A percentile compares a stretch with the other conserved stretches of the same genome.
Evolutionary conservation across 1,284 basidiomycete species (phyloP).

Genomic region (Rhodotorula mucilaginosa): DNA sequence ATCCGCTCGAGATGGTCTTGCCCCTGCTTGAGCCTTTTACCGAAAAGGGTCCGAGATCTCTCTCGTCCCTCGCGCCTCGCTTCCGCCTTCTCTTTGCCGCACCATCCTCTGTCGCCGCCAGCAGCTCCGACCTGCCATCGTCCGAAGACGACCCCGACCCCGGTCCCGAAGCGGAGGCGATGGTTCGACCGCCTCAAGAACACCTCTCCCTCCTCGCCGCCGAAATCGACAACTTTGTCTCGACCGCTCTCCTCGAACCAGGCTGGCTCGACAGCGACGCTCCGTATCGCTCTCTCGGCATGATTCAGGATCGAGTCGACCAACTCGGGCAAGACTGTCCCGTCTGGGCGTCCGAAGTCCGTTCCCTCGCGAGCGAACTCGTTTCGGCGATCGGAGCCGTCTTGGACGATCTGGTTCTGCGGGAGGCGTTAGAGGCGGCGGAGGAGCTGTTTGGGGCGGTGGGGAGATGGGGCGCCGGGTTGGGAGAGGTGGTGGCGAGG

Average conservation of each 20-base stretch:
- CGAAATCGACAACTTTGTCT: not conserved
- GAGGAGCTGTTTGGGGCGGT: not conserved
- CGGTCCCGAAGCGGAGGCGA: too few relatives aligned
- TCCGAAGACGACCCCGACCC: too few relatives aligned
- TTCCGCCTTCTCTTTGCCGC: not conserved
- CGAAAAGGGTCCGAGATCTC: slow-evolving; percentile 14
- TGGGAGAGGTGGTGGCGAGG: not conserved
- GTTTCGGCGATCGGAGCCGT: not conserved
- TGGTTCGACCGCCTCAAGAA: not conserved
- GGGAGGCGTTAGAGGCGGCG: not conserved
- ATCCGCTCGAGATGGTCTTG: slow-evolving; percentile 4
- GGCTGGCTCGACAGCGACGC: not conserved
- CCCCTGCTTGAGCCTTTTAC: slow-evolving; percentile 30
- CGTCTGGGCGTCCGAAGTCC: not conserved
- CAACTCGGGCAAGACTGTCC: not conserved
- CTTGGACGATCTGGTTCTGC: slow-evolving; percentile 15
- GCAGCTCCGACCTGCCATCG: too few relatives aligned
- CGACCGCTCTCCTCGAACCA: not conserved
- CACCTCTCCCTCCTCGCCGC: not conserved
- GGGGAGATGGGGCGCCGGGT: slow-evolving; percentile 2
- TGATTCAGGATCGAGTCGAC: not conserved
- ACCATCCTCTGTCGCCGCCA: slow-evolving; percentile 4
- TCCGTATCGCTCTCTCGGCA: not conserved
- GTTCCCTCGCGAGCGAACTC: not conserved
- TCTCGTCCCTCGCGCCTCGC: slow-evolving; percentile 6